Conservation (phyloP, 495 filamentous ascomycete species). For the Polyplosphaeria fusca region DNA sequence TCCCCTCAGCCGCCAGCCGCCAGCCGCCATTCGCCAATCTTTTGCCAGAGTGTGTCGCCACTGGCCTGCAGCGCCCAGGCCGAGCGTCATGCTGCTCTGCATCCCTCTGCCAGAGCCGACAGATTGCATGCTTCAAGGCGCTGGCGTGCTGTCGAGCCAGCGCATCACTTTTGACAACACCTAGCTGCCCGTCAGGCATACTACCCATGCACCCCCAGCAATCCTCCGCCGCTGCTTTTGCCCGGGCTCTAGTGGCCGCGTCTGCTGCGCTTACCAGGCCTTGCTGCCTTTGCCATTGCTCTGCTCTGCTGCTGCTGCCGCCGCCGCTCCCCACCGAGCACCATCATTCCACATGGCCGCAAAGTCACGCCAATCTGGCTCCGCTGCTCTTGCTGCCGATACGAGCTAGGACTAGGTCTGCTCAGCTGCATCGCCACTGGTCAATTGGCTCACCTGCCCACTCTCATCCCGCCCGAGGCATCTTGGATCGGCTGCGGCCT, state of each 20-base stretch:
- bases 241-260: conserved; percentile 19
- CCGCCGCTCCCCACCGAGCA: conserved; percentile 15
- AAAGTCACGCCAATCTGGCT: conserved; percentile 28
- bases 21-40: neutral
- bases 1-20: neutral
- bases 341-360: conserved; percentile 17
- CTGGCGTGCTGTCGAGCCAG: conserved; percentile 37
- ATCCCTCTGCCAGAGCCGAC: conserved; percentile 34
- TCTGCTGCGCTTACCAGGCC: conserved; percentile 32
- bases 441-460: conserved; percentile 25
- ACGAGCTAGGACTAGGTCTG: conserved; percentile 14
- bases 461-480: conserved; percentile 13
- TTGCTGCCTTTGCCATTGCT: conserved; percentile 33
- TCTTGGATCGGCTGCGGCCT: conserved; percentile 34
- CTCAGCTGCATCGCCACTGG: conserved; percentile 24
- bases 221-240: conserved; percentile 35
- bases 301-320: conserved; percentile 6
- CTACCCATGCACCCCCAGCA: conserved; percentile 37
- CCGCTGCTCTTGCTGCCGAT: conserved; percentile 21
- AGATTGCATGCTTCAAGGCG: conserved; percentile 33
- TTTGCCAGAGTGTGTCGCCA: conserved; percentile 19
- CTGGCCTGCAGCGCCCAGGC: conserved; percentile 29
- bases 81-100: conserved; percentile 20
- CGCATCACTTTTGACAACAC: conserved; percentile 38
- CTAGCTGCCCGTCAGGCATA: conserved; percentile 34